Evolutionary conservation across 805 yeast genomes (phyloP), one percentile per base, ranked within the genome.

Genomic region (Candida chilensis): DNA sequence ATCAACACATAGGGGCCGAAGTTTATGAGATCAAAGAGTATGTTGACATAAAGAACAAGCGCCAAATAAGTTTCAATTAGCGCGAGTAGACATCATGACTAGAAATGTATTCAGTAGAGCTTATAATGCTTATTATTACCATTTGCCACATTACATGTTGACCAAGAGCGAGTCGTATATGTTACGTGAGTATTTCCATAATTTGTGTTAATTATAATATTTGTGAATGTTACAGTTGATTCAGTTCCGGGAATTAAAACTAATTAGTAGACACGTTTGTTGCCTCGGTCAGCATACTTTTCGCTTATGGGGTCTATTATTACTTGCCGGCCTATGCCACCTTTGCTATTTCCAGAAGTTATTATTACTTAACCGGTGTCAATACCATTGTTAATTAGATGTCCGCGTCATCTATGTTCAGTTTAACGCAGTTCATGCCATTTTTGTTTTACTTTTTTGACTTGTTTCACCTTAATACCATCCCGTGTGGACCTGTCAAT

Each of bases 81-180:
- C n/a, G n/a, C n/a, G n/a, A n/a, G n/a, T n/a, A n/a, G n/a, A n/a
- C n/a, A n/a, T n/a, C n/a, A n/a, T n/a, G n/a, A n/a, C n/a, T n/a
- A n/a, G n/a, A n/a, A n/a, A n/a, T n/a, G n/a, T n/a, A n/a, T n/a
- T 22, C 25, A 22, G 13, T 12, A 22, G 25, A 22, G 25, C 25
- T 22, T 22, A 22, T 11, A n/a, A 12, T 7, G 25, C 25, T n/a
- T 57, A 59, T 41, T 61, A 57, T 45, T 47, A 50, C 45, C 54
- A 51, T 36, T 52, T 62, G 33, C 69, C 69, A 11, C 54, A 50
- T 34, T 50, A 40, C 42, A 62, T 62, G 67, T 54, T 62, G 52
- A 62, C 69, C 13, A 44, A 41, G 17, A 44, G 51, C 11, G 69
- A 62, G 42, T 38, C 52, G 16, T 33, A 50, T 10, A 26, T 45